These are phyloP conservation scores for Penicillium turbatum DNA, from an alignment of 495 filamentous ascomycete species.

Conservation along the genomic window DNA sequence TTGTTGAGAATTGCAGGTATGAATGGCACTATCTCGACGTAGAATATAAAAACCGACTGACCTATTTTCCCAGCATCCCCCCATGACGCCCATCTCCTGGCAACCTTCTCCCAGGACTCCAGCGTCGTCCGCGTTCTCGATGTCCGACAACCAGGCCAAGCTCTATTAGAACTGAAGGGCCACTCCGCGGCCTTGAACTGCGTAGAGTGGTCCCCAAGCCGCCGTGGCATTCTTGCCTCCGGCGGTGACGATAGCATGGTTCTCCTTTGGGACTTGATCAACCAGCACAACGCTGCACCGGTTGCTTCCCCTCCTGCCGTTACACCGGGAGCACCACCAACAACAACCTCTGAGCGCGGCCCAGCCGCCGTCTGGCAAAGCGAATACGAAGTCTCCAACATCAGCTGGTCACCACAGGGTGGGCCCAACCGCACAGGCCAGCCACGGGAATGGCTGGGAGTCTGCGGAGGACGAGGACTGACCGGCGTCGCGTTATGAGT, in stretches of 20 bases:
- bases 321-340: conserved; percentile 31
- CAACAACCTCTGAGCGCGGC: conserved; percentile 47
- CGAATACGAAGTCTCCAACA: conserved; percentile 92
- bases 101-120: conserved; percentile 92
- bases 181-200: conserved; percentile 82
- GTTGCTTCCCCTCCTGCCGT: conserved; percentile 32
- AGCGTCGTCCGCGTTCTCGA: conserved; percentile 93
- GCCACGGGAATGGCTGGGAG: conserved; percentile 88
- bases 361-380: conserved; percentile 88
- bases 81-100: conserved; percentile 91
- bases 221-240: conserved; percentile 83
- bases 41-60: neutral
- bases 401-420: conserved; percentile 89
- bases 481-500: conserved; percentile 74
- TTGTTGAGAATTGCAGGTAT: conserved; percentile 75
- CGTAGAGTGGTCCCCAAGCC: conserved; percentile 89
- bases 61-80: conserved; percentile 63
- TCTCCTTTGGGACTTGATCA: conserved; percentile 89
- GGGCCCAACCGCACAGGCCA: conserved; percentile 56
- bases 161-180: conserved; percentile 89
- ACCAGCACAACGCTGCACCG: conserved; percentile 54
- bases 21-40: neutral
- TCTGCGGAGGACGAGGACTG: conserved; percentile 83
- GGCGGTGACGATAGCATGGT: conserved; percentile 90
- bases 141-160: conserved; percentile 93